Conservation (phyloP, 495 filamentous ascomycete genomes). For the Aspergillus ellipticus region DNA sequence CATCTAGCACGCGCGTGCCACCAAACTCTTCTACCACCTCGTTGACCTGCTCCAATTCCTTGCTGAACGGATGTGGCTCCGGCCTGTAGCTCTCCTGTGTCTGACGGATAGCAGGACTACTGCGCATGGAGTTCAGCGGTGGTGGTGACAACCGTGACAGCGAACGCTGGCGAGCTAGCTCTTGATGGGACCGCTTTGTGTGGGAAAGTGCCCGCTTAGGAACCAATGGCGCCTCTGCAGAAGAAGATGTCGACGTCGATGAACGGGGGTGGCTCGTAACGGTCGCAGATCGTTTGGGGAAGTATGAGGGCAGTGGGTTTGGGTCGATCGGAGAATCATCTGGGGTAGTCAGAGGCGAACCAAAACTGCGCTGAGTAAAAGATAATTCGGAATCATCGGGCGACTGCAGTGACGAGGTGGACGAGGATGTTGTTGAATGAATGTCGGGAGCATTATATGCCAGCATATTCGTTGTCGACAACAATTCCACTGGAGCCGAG, state of each 20-base stretch:
- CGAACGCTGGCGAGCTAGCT: conserved; percentile 64
- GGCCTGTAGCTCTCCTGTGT: conserved; percentile 43
- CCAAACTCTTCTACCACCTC: conserved; percentile 85
- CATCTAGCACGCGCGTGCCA: conserved; percentile 57
- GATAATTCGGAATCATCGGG: conserved; percentile 61
- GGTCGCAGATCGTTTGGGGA: conserved; percentile 52
- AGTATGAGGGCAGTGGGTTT: conserved; percentile 78
- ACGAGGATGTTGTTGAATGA: conserved; percentile 52
- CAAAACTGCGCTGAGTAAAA: conserved; percentile 52
- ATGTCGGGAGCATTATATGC: conserved; percentile 89
- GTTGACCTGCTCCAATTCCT: conserved; percentile 50
- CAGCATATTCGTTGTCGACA: conserved; percentile 95
- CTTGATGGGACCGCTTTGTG: conserved; percentile 73
- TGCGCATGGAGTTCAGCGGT: conserved; percentile 33
- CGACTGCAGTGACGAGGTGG: conserved; percentile 52
- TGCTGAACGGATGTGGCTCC: conserved; percentile 48
- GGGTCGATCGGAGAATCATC: conserved; percentile 68
- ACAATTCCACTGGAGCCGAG: conserved; percentile 77
- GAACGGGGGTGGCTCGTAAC: conserved; percentile 40
- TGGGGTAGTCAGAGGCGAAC: conserved; percentile 63
- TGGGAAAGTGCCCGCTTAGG: conserved; percentile 77
- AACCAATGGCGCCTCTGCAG: conserved; percentile 56
- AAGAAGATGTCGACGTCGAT: conserved; percentile 42
- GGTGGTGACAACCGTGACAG: conserved; percentile 47
- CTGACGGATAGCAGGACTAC: conserved; percentile 33